These are phyloP conservation scores for Xylariaceae sp. DNA, from an alignment of 2,329 filamentous ascomycete species.

Conservation along the genomic window DNA sequence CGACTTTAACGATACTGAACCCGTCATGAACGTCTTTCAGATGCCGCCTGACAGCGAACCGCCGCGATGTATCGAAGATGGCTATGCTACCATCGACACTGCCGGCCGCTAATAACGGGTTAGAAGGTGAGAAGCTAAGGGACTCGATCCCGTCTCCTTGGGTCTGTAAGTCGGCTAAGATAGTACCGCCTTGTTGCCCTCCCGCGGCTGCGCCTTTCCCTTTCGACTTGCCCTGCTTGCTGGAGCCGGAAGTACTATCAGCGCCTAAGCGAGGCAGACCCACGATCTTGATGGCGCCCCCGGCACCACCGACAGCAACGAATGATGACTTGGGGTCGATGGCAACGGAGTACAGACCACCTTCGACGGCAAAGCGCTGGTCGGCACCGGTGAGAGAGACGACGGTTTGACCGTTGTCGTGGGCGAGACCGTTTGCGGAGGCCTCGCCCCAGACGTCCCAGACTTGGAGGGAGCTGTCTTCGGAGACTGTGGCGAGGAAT, in stretches of 20 bases:
- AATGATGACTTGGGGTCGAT: conserved; percentile 76
- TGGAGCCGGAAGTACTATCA: conserved; percentile 21
- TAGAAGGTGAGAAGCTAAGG: conserved; percentile 52
- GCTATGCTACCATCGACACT: conserved; percentile 75
- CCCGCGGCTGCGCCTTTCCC: conserved; percentile 38
- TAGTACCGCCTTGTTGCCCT: conserved; percentile 47
- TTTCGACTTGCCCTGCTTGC: conserved; percentile 33
- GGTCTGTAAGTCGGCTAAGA: conserved; percentile 78
- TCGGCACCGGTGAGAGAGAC: conserved; percentile 76
- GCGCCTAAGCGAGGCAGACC: conserved; percentile 65
- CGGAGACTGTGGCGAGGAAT: conserved; percentile 80
- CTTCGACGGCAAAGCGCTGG: conserved; percentile 87
- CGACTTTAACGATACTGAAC: conserved; percentile 87
- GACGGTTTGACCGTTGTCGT: conserved; percentile 58
- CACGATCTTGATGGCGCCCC: conserved; percentile 79
- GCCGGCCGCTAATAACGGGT: conserved; percentile 57
- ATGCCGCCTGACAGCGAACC: conserved; percentile 80
- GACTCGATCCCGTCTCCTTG: conserved; percentile 77
- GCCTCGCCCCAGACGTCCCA: conserved; percentile 87
- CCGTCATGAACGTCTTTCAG: conserved; percentile 81
- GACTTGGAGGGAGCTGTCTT: conserved; percentile 84
- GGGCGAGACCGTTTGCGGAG: conserved; percentile 50
- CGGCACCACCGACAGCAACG: conserved; percentile 82
- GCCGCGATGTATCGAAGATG: conserved; percentile 80
- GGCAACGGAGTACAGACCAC: conserved; percentile 84